phyloP scores from a whole-genome alignment of 1,284 basidiomycete species.

The Taiwanofungus camphoratus region DNA sequence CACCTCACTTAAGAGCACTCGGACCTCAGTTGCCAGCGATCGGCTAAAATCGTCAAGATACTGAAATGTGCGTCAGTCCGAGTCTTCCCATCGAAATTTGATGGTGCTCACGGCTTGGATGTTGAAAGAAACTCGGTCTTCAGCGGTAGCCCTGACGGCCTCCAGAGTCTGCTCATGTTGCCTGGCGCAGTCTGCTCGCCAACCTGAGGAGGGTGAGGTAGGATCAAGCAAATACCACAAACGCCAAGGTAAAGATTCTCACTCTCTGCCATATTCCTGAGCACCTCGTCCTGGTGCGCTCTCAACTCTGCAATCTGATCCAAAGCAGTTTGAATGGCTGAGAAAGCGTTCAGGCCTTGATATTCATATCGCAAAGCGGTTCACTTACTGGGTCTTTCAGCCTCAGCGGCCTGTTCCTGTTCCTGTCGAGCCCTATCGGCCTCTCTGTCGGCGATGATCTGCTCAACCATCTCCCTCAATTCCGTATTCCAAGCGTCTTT shows the following conservation, averaged over 20 bases:
- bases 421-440: slow-evolving; percentile 44
- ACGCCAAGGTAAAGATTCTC: slow-evolving; percentile 3
- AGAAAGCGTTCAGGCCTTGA: not conserved
- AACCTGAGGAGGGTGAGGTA: slow-evolving; percentile 34
- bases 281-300: slow-evolving; percentile 6
- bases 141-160: slow-evolving; percentile 56
- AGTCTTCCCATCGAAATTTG: not conserved
- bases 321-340: slow-evolving; percentile 15
- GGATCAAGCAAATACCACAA: slow-evolving; percentile 3
- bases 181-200: slow-evolving; percentile 53
- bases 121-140: slow-evolving; percentile 71
- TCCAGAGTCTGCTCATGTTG: slow-evolving; percentile 60
- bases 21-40: slow-evolving; percentile 71
- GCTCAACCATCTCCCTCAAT: slow-evolving; percentile 50
- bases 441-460: slow-evolving; percentile 48
- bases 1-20: slow-evolving; percentile 71
- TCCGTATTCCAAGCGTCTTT: slow-evolving; percentile 50
- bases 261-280: slow-evolving; percentile 20
- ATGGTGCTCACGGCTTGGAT: slow-evolving; percentile 55
- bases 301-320: slow-evolving; percentile 11
- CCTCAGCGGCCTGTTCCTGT: slow-evolving; percentile 38
- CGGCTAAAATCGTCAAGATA: slow-evolving; percentile 80
- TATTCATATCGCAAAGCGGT: too few species aligned
- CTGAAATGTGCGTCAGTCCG: slow-evolving; percentile 24
- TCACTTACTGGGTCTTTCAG: slow-evolving; percentile 6